Evolutionary conservation across 2,329 filamentous ascomycete species (phyloP), one percentile per base, ranked within the genome.

Genomic region (Didymella glomerata): DNA sequence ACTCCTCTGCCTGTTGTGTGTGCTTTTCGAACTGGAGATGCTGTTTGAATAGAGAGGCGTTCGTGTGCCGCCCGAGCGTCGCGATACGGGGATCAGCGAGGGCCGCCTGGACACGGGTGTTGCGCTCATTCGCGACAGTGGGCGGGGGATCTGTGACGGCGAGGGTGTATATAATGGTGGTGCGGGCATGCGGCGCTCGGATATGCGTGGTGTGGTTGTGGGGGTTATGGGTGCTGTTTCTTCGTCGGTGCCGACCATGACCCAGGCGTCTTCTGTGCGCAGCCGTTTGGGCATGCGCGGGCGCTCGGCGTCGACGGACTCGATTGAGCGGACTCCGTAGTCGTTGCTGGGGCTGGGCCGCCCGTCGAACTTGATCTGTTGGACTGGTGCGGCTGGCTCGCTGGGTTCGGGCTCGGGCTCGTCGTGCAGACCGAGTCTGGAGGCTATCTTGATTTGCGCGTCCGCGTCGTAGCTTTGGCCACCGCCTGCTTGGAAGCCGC

Each of bases 401-500:
- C 27, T 51, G 4, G 63, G 59, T 38, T 49, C 56, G 9, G 50
- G 59, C 38, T 50, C 57, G 10, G 51, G 40, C 30, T 69, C 65
- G 42, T 75, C 68, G 11, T 70, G 66, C 5, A 68, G 56, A 1
- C 66, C 67, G 2, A 72, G 57, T 41, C 69, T 68, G 5, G 64
- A 63, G 7, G 65, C 68, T n/a, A 72, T 62, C 60, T 69, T 65
- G 60, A 60, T 58, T 30, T 76, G 67, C 8, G 64, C 55, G n/a
- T 81, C 74, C 66, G 91, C 79, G 7, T 84, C 80, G 70, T 93
- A 96, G 25, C 87, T 88, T 60, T 82, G 83, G 9, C 93, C 94
- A 3, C 90, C 92, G 8, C 93, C 94, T 13, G 93, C 92, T 62
- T 93, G 88, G 75, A 97, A 97, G 0, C 93, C 93, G 54, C 85